These are phyloP conservation scores for Haberlea rhodopensis DNA, from an alignment of 257 asterid species.

Conservation along the genomic window DNA sequence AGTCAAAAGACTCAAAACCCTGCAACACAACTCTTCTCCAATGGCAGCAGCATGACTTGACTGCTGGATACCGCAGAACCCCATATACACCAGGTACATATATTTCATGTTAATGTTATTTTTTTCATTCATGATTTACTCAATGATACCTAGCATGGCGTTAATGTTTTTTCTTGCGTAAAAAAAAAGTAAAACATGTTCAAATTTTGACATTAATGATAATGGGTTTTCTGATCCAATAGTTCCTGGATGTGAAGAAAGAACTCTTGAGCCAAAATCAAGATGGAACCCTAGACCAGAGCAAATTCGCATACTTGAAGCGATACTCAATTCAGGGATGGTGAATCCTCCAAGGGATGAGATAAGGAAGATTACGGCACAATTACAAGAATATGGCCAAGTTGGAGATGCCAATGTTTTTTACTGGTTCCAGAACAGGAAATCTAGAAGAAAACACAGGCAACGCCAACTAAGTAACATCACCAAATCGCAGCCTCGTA, in stretches of 20 bases:
- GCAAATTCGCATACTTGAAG: slow-evolving; percentile 81
- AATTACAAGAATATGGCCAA: slow-evolving; percentile 81
- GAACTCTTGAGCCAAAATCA: slow-evolving; percentile 89
- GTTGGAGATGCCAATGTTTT: slow-evolving; percentile 97
- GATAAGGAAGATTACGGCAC: slow-evolving; percentile 77
- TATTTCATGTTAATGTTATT: neutral
- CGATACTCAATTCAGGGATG: slow-evolving; percentile 92
- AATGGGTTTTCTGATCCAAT: neutral
- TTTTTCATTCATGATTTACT: too few species aligned
- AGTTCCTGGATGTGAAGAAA: slow-evolving; percentile 57
- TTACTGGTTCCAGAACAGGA: slow-evolving; percentile 97
- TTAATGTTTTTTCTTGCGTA: too few species aligned
- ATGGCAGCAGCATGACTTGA: slow-evolving; percentile 77
- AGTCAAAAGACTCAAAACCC: slow-evolving; percentile 69
- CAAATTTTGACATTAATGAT: neutral
- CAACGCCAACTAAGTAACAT: slow-evolving; percentile 57
- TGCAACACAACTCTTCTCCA: slow-evolving; percentile 48
- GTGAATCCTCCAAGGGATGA: slow-evolving; percentile 95
- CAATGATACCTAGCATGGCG: too few species aligned
- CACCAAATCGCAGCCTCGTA: slow-evolving; percentile 29
- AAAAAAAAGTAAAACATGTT: too few species aligned
- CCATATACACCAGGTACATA: slow-evolving; percentile 42
- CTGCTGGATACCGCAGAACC: slow-evolving; percentile 38
- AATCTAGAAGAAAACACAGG: slow-evolving; percentile 89
- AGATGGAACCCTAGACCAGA: slow-evolving; percentile 97